Percentiles rank a stretch among this genome's conserved stretches.
Evolutionary conservation across 148 eudicot genomes (phyloP).

Genomic region (Nepenthes mirabilis): DNA sequence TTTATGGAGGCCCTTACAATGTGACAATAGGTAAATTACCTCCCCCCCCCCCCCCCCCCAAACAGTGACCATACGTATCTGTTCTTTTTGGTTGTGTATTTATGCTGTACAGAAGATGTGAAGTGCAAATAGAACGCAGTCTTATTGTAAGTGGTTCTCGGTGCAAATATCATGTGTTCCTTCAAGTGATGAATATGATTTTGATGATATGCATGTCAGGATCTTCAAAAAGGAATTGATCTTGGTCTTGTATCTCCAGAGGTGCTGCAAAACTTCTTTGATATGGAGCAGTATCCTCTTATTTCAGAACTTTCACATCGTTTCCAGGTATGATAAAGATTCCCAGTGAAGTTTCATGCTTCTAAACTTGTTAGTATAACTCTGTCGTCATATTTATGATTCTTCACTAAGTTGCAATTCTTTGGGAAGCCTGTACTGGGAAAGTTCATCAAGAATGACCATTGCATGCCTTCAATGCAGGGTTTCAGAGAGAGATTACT

Average conservation of each 20-base stretch:
- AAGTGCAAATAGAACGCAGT: too few relatives aligned
- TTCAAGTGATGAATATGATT: background rate
- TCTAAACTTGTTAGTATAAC: background rate
- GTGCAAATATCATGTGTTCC: background rate
- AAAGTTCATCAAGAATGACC: conserved; percentile 11
- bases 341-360: too few relatives aligned
- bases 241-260: conserved; percentile 98
- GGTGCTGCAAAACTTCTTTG: conserved; percentile 91
- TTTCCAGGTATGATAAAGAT: conserved; percentile 48
- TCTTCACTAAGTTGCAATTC: background rate
- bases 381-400: background rate
- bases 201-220: conserved; percentile 35
- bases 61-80: background rate
- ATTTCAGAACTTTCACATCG: conserved; percentile 73
- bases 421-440: background rate
- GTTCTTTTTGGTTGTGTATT: background rate
- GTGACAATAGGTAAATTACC: too few relatives aligned
- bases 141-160: too few relatives aligned
- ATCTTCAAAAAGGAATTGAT: conserved; percentile 87
- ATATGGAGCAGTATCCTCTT: conserved; percentile 84
- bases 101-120: too few relatives aligned
- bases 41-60: too few relatives aligned
- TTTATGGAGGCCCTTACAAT: too few relatives aligned
- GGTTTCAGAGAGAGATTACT: conserved; percentile 91
- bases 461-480: conserved; percentile 26